A percentile compares a stretch with the other conserved stretches of the same genome.
Evolutionary conservation across 2,329 filamentous ascomycete species (phyloP).

Genomic region (Capronia coronata): DNA sequence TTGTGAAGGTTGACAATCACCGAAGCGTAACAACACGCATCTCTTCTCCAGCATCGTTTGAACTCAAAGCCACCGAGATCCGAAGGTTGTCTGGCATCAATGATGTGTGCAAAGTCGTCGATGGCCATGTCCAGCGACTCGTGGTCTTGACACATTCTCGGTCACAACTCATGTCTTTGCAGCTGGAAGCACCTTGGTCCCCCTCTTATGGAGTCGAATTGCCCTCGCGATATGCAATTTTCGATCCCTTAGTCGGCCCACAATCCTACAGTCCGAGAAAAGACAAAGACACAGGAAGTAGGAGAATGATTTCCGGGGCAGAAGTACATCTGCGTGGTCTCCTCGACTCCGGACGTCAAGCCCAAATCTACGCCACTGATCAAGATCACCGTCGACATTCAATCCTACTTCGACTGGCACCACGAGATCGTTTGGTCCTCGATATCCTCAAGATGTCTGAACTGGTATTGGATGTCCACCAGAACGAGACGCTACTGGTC

Average conservation of each 20-base stretch:
- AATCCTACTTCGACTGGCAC: constrained; percentile 61
- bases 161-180: constrained; percentile 59
- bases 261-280: constrained; percentile 36
- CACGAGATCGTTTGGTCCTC: constrained; percentile 56
- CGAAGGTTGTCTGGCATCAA: constrained; percentile 60
- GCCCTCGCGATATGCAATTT: constrained; percentile 51
- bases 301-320: constrained; percentile 14
- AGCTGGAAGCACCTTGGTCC: constrained; percentile 70
- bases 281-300: constrained; percentile 19
- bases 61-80: constrained; percentile 38
- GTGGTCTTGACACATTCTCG: constrained; percentile 62
- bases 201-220: constrained; percentile 61
- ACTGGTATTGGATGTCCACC: constrained; percentile 54
- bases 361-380: constrained; percentile 17
- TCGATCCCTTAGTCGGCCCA: constrained; percentile 56
- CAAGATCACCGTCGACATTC: constrained; percentile 46
- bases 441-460: constrained; percentile 57
- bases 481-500: constrained; percentile 57
- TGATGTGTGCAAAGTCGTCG: constrained; percentile 65
- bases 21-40: constrained; percentile 6
- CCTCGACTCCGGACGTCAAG: constrained; percentile 20
- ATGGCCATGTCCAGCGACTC: constrained; percentile 62
- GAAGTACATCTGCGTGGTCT: constrained; percentile 17
- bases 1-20: constrained; percentile 41
- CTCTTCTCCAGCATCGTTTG: constrained; percentile 7